These are phyloP conservation scores for Alectoria sarmentosa DNA, from an alignment of 495 filamentous ascomycete genomes.

Conservation along the genomic window DNA sequence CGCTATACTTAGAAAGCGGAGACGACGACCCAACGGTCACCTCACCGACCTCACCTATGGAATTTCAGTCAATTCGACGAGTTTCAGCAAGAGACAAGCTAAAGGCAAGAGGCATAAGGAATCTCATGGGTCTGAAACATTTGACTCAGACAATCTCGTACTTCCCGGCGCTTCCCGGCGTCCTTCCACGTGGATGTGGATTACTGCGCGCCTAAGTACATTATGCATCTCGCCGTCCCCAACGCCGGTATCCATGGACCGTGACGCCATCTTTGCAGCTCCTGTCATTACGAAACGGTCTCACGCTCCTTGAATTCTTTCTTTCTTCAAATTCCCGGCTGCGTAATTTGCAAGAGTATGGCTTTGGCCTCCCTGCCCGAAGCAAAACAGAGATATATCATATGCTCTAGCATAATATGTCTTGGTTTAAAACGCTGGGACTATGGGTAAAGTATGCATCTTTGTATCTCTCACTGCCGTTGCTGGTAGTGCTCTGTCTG, in stretches of 20 bases:
- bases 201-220: too few relatives aligned
- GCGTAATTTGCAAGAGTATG: neutral
- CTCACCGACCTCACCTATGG: too few relatives aligned
- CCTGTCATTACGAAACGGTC: neutral
- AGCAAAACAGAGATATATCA: too few relatives aligned
- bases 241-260: neutral
- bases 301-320: neutral
- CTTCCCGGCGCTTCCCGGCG: conserved; percentile 2
- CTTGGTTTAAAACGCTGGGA: too few relatives aligned
- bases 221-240: neutral
- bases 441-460: too few relatives aligned
- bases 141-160: neutral
- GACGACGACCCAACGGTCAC: too few relatives aligned
- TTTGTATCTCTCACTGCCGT: neutral
- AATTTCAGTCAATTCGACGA: too few relatives aligned
- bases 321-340: neutral
- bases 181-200: neutral
- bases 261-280: neutral
- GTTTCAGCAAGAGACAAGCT: too few relatives aligned
- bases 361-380: neutral
- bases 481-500: too few relatives aligned
- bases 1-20: too few relatives aligned
- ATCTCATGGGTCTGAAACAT: neutral
- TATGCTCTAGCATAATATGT: too few relatives aligned
- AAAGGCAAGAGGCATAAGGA: too few relatives aligned